Evolutionary conservation across 2,329 filamentous ascomycete species (phyloP).

Genomic region (Samsoniella hepiali): DNA sequence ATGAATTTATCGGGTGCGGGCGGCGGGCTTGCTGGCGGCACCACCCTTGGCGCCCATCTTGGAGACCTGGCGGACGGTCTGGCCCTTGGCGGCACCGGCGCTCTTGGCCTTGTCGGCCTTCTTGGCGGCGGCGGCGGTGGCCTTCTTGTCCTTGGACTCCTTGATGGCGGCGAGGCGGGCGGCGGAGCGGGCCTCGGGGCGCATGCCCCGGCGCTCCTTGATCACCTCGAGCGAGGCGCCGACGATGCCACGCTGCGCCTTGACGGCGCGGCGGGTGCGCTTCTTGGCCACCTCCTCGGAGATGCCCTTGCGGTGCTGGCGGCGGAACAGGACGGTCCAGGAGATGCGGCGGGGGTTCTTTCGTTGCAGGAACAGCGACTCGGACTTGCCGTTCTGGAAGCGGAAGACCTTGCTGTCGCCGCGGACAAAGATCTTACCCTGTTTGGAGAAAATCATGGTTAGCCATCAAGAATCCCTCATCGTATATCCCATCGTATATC

Average conservation of each 20-base stretch:
- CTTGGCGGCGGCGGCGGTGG: constrained; percentile 81
- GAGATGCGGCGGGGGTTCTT: constrained; percentile 99
- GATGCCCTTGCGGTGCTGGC: constrained; percentile 99
- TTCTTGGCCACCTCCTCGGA: constrained; percentile 99
- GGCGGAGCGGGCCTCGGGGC: constrained; percentile 91
- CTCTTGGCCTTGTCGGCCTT: constrained; percentile 99
- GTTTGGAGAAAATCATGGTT: constrained; percentile 31
- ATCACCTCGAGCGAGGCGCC: constrained; percentile 99
- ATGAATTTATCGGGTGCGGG: constrained; percentile 68
- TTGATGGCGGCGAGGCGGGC: constrained; percentile 88
- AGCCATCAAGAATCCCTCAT: constrained; percentile 23
- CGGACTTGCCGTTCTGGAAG: constrained; percentile 99
- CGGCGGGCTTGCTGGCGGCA: constrained; percentile 71
- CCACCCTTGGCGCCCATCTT: constrained; percentile 98
- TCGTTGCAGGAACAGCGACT: constrained; percentile 99
- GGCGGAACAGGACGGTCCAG: constrained; percentile 97
- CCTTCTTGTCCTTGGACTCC: constrained; percentile 98
- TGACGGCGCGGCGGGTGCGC: constrained; percentile 95
- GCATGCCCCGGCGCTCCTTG: constrained; percentile 95
- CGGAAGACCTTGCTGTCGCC: constrained; percentile 99
- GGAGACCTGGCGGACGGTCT: constrained; percentile 77
- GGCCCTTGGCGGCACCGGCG: constrained; percentile 72
- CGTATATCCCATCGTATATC: neutral
- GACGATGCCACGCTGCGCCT: constrained; percentile 98
- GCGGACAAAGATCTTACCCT: constrained; percentile 99